Evolutionary conservation across 2,329 filamentous ascomycete genomes (phyloP).

Genomic region (Eurotiales sp.): DNA sequence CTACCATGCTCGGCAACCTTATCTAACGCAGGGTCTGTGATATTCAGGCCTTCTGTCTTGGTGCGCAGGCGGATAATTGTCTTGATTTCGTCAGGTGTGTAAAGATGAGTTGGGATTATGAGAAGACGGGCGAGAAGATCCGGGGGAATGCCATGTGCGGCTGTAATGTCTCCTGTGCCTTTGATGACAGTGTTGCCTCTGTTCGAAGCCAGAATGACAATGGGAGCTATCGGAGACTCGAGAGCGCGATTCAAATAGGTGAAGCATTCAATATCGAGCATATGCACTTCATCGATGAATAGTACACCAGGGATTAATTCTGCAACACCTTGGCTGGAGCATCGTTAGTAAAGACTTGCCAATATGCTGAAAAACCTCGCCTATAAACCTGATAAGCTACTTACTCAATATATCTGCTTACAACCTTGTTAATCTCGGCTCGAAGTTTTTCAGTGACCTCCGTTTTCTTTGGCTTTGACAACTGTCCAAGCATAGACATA

Average conservation of each 20-base stretch:
- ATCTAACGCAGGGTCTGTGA: conserved; percentile 78
- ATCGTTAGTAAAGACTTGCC: background rate
- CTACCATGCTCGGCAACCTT: conserved; percentile 84
- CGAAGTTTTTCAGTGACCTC: conserved; percentile 98
- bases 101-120: conserved; percentile 91
- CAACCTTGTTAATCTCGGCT: conserved; percentile 96
- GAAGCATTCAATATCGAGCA: conserved; percentile 99
- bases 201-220: conserved; percentile 96
- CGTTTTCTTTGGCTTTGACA: conserved; percentile 99
- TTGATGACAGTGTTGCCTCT: conserved; percentile 90
- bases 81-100: conserved; percentile 84
- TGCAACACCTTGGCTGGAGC: conserved; percentile 71
- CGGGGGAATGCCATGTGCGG: conserved; percentile 88
- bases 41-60: conserved; percentile 72
- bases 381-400: background rate
- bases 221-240: conserved; percentile 89
- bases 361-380: background rate
- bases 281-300: conserved; percentile 99
- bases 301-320: conserved; percentile 97
- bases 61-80: conserved; percentile 83
- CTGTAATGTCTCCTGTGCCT: conserved; percentile 72
- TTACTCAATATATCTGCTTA: conserved; percentile 91
- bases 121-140: conserved; percentile 91
- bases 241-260: conserved; percentile 98
- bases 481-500: conserved; percentile 99